Percentiles rank a stretch among this genome's conserved stretches.
phyloP scores from a whole-genome alignment of 805 yeast species.

The Candida vaughaniae region DNA sequence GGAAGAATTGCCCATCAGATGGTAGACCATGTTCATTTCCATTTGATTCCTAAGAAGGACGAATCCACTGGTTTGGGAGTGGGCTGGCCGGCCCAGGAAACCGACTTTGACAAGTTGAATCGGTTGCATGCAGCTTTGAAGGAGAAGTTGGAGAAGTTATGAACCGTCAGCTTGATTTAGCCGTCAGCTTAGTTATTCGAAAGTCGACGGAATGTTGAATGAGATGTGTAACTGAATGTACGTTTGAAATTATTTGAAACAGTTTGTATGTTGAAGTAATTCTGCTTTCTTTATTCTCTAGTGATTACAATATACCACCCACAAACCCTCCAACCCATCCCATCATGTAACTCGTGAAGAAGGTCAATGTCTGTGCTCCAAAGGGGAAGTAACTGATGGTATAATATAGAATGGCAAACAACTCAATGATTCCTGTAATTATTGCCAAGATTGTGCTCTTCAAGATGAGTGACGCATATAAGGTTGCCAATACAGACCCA shows the following conservation, averaged over 20 bases:
- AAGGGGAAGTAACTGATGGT: constrained; percentile 93
- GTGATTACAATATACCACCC: constrained; percentile 33
- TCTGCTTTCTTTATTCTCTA: too few species aligned
- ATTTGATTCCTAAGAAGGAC: constrained; percentile 86
- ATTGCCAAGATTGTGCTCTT: constrained; percentile 76
- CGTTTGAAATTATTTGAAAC: too few species aligned
- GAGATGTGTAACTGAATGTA: too few species aligned
- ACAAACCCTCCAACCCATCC: constrained; percentile 48
- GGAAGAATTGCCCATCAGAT: constrained; percentile 94
- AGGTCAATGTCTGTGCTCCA: constrained; percentile 74
- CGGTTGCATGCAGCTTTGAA: constrained; percentile 60
- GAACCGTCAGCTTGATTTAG: neutral
- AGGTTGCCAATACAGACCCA: constrained; percentile 72
- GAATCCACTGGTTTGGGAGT: constrained; percentile 73
- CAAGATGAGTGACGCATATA: constrained; percentile 67
- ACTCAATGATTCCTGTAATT: constrained; percentile 70
- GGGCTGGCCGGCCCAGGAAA: constrained; percentile 91
- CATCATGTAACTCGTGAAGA: constrained; percentile 45
- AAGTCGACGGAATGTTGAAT: neutral
- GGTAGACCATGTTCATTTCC: constrained; percentile 96
- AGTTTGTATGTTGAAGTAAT: neutral
- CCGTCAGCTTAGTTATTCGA: too few species aligned
- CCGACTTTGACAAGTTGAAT: constrained; percentile 72
- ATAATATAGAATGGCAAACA: constrained; percentile 86
- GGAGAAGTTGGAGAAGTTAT: constrained; percentile 19